Evolutionary conservation across 2,329 filamentous ascomycete species (phyloP).

Genomic region (Colletotrichum paranaense): DNA sequence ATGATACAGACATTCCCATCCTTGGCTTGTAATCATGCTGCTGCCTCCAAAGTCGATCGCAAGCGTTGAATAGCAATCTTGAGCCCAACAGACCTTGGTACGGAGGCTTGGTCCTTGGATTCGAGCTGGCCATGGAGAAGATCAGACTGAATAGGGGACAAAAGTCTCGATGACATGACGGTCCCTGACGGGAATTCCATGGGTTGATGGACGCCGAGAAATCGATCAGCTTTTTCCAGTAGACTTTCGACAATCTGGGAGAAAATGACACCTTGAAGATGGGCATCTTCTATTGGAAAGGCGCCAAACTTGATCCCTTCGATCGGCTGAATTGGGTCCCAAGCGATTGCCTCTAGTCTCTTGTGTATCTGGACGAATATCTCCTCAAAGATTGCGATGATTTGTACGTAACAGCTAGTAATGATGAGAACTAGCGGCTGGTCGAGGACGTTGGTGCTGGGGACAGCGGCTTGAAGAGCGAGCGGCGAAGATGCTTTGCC

Average conservation of each 20-base stretch:
- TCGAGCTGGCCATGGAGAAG: background rate
- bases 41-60: background rate
- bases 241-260: slow-evolving; percentile 38
- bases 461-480: background rate
- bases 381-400: slow-evolving; percentile 41
- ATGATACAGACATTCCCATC: background rate
- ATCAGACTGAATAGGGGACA: background rate
- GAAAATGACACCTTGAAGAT: slow-evolving; percentile 43
- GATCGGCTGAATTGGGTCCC: slow-evolving; percentile 31
- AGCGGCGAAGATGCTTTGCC: background rate
- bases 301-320: slow-evolving; percentile 41
- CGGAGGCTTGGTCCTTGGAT: no score
- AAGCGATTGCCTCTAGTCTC: slow-evolving; percentile 32
- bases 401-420: slow-evolving; percentile 45
- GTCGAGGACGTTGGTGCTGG: slow-evolving; percentile 32
- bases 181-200: no score
- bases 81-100: background rate
- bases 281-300: slow-evolving; percentile 40
- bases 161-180: background rate
- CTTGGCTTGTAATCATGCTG: background rate
- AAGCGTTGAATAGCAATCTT: background rate
- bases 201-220: background rate
- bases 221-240: background rate
- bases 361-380: slow-evolving; percentile 38
- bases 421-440: slow-evolving; percentile 42